Conservation (phyloP, 1,139 yeast genomes). For the Saccharomyces pastorianus region DNA sequence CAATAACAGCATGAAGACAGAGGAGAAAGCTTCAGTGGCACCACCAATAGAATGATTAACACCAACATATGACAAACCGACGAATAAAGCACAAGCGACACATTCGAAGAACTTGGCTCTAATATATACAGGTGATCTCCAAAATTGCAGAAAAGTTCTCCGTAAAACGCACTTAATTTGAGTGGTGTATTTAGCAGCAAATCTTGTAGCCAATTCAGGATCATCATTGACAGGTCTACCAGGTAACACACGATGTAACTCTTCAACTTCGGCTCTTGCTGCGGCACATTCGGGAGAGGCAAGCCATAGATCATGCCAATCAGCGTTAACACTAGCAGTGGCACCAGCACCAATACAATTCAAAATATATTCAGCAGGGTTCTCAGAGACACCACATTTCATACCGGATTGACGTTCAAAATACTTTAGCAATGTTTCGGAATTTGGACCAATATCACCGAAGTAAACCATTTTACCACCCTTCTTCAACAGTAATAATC, state of each 20-base stretch:
- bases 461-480: slow-evolving; percentile 62
- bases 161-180: slow-evolving; percentile 38
- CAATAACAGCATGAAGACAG: slow-evolving; percentile 49
- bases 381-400: slow-evolving; percentile 42
- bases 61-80: slow-evolving; percentile 45
- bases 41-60: slow-evolving; percentile 38
- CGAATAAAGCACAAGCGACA: slow-evolving; percentile 42
- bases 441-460: slow-evolving; percentile 55
- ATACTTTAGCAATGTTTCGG: slow-evolving; percentile 43
- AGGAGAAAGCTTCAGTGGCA: slow-evolving; percentile 43
- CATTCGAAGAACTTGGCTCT: slow-evolving; percentile 42
- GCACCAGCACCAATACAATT: slow-evolving; percentile 64
- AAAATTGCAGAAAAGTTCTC: slow-evolving; percentile 40
- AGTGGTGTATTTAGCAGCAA: slow-evolving; percentile 34
- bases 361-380: slow-evolving; percentile 61
- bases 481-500: slow-evolving; percentile 41
- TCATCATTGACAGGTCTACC: slow-evolving; percentile 26
- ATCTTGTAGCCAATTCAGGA: slow-evolving; percentile 30
- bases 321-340: slow-evolving; percentile 41
- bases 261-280: slow-evolving; percentile 34
- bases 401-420: slow-evolving; percentile 49
- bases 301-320: slow-evolving; percentile 44
- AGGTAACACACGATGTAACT: slow-evolving; percentile 26
- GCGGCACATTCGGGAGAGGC: slow-evolving; percentile 36
- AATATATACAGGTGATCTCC: slow-evolving; percentile 45